Evolutionary conservation across 192 early-diverging fungal species (phyloP).

Genomic region (Oehlia diaphana): DNA sequence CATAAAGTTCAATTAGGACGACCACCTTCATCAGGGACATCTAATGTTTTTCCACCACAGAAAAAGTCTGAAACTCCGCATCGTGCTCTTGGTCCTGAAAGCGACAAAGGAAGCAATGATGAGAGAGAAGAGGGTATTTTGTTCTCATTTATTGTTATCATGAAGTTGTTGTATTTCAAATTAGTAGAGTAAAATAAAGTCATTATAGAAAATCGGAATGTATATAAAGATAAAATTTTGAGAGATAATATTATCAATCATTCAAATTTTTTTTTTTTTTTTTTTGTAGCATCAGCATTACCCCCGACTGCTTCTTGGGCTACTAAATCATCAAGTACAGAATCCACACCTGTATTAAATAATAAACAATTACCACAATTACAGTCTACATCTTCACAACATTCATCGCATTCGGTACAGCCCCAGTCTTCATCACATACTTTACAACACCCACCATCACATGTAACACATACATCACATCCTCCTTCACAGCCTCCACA

Average conservation of each 20-base stretch:
- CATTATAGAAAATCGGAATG: too few relatives aligned
- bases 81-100: slow-evolving; percentile 20
- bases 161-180: too few relatives aligned
- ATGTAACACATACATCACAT: neutral
- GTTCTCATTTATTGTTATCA: too few relatives aligned
- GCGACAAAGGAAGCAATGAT: slow-evolving; percentile 31
- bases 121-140: slow-evolving; percentile 39
- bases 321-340: slow-evolving; percentile 43
- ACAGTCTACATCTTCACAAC: slow-evolving; percentile 2
- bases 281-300: slow-evolving; percentile 44
- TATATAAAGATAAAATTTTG: too few relatives aligned
- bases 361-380: slow-evolving; percentile 24
- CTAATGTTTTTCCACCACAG: slow-evolving; percentile 28
- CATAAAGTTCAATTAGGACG: slow-evolving; percentile 31
- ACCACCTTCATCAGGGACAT: slow-evolving; percentile 31
- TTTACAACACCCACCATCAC: neutral
- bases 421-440: neutral
- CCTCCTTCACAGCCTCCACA: neutral
- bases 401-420: slow-evolving; percentile 1
- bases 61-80: slow-evolving; percentile 28
- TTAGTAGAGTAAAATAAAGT: too few relatives aligned
- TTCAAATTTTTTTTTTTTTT: neutral
- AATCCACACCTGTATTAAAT: slow-evolving; percentile 34
- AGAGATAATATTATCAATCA: neutral
- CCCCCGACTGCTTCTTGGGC: slow-evolving; percentile 65